phyloP scores from a whole-genome alignment of 2,329 filamentous ascomycete genomes.

The Nakataea oryzae region DNA sequence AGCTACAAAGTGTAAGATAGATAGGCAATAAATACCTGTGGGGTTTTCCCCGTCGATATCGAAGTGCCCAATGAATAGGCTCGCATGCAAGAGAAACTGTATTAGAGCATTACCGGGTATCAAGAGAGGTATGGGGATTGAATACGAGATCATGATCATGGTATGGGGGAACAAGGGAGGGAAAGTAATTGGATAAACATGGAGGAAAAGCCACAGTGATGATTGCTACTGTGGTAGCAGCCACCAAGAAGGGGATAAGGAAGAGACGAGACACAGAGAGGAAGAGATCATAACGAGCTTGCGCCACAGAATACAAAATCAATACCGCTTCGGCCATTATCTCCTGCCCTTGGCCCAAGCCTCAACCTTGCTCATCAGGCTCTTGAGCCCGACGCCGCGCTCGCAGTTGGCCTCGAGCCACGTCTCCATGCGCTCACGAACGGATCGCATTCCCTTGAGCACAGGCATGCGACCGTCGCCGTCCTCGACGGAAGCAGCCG shows the following conservation, averaged over 20 bases:
- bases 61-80: too few relatives aligned
- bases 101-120: not conserved
- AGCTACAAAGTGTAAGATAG: not conserved
- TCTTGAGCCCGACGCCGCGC: conserved; percentile 65
- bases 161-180: not conserved
- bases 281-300: not conserved
- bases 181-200: not conserved
- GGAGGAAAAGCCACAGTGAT: too few relatives aligned
- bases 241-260: not conserved
- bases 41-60: not conserved
- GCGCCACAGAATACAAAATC: conserved; percentile 4
- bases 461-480: conserved; percentile 54
- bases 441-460: conserved; percentile 53
- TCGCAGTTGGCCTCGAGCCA: conserved; percentile 79
- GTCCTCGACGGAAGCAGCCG: conserved; percentile 44
- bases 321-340: conserved; percentile 7
- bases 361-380: conserved; percentile 55
- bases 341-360: conserved; percentile 26
- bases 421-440: conserved; percentile 70
- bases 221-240: too few relatives aligned
- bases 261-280: conserved; percentile 2
- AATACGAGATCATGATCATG: not conserved
- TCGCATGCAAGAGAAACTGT: not conserved
- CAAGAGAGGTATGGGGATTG: not conserved
- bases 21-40: too few relatives aligned